Evolutionary conservation across 495 filamentous ascomycete genomes (phyloP).

Genomic region (Mytilinidion resinicola): DNA sequence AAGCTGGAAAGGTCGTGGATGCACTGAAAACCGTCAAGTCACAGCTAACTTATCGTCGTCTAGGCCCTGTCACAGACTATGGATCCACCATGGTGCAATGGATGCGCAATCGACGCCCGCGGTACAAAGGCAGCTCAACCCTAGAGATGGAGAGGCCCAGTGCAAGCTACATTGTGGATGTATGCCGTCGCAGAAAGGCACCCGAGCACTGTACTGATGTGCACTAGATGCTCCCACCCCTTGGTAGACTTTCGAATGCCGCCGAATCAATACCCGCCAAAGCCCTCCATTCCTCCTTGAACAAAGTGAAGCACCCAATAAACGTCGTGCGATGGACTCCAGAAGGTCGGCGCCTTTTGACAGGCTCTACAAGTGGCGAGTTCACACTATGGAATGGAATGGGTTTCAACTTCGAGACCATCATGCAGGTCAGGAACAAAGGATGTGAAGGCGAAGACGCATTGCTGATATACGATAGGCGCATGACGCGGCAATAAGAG

Average conservation of each 20-base stretch:
- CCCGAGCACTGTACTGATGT: constrained; percentile 1
- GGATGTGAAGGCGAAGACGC: background rate
- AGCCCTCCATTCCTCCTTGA: constrained; percentile 88
- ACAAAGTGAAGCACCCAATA: constrained; percentile 95
- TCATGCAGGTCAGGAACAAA: constrained; percentile 64
- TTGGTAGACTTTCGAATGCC: constrained; percentile 61
- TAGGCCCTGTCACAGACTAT: constrained; percentile 90
- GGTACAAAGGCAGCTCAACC: constrained; percentile 58
- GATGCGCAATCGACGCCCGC: constrained; percentile 78
- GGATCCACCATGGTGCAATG: constrained; percentile 86
- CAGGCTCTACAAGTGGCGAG: constrained; percentile 90
- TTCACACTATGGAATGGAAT: constrained; percentile 99
- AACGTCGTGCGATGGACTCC: constrained; percentile 98
- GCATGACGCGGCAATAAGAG: constrained; percentile 88
- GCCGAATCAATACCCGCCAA: constrained; percentile 81
- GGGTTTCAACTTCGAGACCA: constrained; percentile 98
- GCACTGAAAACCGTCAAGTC: no score
- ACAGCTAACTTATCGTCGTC: background rate
- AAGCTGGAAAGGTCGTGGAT: no score
- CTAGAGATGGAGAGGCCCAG: constrained; percentile 80
- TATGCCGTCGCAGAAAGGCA: constrained; percentile 37
- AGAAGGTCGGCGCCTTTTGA: constrained; percentile 84
- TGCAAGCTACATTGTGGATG: constrained; percentile 81
- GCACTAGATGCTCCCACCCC: constrained; percentile 75
- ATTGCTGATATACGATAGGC: constrained; percentile 45